Base-by-base conservation (phyloP, 106 monocot genomes). In the Dactylorhiza incarnata region DNA sequence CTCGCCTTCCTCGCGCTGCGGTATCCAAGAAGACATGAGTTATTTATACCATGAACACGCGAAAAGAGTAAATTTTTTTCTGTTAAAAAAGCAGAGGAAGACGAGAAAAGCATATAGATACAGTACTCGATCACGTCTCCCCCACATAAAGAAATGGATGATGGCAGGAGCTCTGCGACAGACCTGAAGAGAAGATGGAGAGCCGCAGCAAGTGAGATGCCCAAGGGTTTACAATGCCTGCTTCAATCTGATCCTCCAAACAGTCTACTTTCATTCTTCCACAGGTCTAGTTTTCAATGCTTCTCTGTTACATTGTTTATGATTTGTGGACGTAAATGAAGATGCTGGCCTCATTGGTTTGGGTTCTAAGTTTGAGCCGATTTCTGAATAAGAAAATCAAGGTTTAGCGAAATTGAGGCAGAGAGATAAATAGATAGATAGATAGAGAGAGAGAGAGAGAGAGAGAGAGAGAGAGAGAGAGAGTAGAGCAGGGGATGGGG, bases 231-330 rank as follows among this genome's bases (percentile, higher is more conserved):
- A 7, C 65, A 26, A 26, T 13, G 9, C 4, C 19, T 26, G 10
- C 65, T 65, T 24, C 65, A 65, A 29, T 59, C 58, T 59, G 58
- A 19, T 59, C 58, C 58, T 59, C 65, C 65, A 26, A 29, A 29
- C 29, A 65, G 29, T 11, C 65, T 65, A 26, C 2, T 4, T 65
- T 26, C 19, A 13, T 24, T 29, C 24, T 65, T 65, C 26, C 10
- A 65, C 13, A 65, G 65, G 65, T 65, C 4, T 26, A 37, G 3
- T 37, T 37, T 37, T 37, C 37, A 37, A 37, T 37, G 37, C 37
- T 37, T 3, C 37, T 37, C 37, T 37, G 37, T 37, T 37, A 37
- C 1, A 37, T 37, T 37, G 37, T 37, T 37, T 37, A 37, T 37
- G 37, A 37, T 37, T 37, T 37, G 37, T 37, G 37, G 29, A 29